These are phyloP conservation scores for Gymnopilus junonius DNA, from an alignment of 768 basidiomycete species.

Conservation along the genomic window DNA sequence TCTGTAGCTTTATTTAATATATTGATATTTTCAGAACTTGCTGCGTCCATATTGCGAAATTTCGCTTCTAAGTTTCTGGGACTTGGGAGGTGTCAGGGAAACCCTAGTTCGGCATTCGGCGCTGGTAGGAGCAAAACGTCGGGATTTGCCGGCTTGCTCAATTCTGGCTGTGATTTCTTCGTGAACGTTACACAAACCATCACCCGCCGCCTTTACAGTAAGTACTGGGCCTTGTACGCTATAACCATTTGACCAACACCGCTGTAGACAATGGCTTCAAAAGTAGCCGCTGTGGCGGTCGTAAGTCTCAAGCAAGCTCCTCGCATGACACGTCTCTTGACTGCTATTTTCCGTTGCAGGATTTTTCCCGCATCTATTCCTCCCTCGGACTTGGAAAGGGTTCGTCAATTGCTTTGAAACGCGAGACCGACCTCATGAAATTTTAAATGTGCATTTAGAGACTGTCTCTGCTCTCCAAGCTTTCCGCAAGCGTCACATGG, in stretches of 20 bases:
- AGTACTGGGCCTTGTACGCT: constrained; percentile 10
- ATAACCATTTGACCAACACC: constrained; percentile 11
- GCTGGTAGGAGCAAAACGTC: constrained; percentile 37
- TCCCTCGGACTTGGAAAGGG: constrained; percentile 88
- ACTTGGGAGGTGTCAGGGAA: too few relatives aligned
- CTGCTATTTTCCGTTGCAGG: constrained; percentile 47
- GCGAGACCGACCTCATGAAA: background rate
- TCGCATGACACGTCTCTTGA: constrained; percentile 26
- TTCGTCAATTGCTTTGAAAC: constrained; percentile 35
- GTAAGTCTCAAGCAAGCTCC: constrained; percentile 39
- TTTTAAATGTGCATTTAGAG: constrained; percentile 50
- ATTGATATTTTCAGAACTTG: background rate
- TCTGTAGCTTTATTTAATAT: background rate
- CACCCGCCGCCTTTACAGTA: constrained; percentile 29
- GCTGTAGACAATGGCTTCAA: constrained; percentile 62
- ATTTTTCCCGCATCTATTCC: constrained; percentile 83
- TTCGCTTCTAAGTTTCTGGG: background rate
- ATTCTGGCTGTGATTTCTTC: constrained; percentile 27
- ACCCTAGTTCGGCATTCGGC: constrained; percentile 36
- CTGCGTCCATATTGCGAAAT: background rate
- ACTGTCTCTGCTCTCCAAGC: constrained; percentile 89
- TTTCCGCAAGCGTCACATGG: constrained; percentile 94
- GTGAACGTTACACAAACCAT: constrained; percentile 26
- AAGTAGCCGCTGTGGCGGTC: constrained; percentile 71
- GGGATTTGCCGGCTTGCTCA: constrained; percentile 41